Conservation (phyloP, 2,329 filamentous ascomycete species). For the Colletotrichum neosansevieriae region DNA sequence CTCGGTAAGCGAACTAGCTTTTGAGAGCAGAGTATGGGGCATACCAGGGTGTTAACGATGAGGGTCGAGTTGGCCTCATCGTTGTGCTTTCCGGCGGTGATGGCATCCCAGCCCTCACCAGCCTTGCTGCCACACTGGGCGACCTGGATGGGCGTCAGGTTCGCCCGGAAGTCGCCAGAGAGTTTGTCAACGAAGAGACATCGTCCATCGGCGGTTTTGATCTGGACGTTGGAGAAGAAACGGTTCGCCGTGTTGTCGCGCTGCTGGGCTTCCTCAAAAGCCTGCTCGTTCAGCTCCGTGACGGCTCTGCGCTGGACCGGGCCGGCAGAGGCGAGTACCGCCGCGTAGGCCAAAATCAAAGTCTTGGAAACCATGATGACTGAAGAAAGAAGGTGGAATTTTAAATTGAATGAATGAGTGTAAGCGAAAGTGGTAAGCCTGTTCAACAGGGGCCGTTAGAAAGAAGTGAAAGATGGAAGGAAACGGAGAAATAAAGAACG, state of each 20-base stretch:
- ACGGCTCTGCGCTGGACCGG: conserved; percentile 52
- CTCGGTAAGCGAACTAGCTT: conserved; percentile 40
- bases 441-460: conserved; percentile 47
- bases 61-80: conserved; percentile 59
- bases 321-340: conserved; percentile 45
- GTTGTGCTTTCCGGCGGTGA: conserved; percentile 65
- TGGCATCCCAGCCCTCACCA: conserved; percentile 61
- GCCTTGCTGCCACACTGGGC: conserved; percentile 56
- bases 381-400: conserved; percentile 43
- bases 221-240: conserved; percentile 57
- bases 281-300: conserved; percentile 55
- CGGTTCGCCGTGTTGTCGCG: conserved; percentile 58
- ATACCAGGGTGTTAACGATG: conserved; percentile 65
- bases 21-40: neutral
- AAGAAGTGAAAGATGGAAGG: conserved; percentile 40
- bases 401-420: conserved; percentile 5
- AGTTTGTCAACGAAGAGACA: conserved; percentile 61
- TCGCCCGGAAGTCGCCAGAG: conserved; percentile 62
- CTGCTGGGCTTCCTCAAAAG: conserved; percentile 59
- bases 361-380: conserved; percentile 43
- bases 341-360: conserved; percentile 45
- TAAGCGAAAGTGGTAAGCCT: conserved; percentile 42
- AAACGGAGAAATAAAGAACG: conserved; percentile 35
- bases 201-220: conserved; percentile 57
- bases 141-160: conserved; percentile 60